Evolutionary conservation across 139 green algal genomes (phyloP), one percentile per base, ranked within the genome.

Genomic region (Nannochloris sp.): DNA sequence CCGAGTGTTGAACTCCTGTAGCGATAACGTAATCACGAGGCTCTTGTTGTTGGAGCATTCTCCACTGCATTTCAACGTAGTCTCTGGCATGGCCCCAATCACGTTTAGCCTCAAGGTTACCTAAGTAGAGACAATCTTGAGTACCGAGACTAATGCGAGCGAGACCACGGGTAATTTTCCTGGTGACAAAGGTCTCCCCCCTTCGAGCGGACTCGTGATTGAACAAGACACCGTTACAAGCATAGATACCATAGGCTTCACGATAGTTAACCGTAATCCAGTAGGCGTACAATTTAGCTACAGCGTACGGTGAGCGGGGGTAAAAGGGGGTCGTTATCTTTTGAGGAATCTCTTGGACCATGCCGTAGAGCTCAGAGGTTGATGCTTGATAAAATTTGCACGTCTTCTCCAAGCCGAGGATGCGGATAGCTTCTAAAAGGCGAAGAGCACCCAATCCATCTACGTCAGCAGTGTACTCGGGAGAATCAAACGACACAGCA

Each of bases 181-280:
- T 74, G 6, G 86, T 93, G 7, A 93, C 86, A 64, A 93, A 93
- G 15, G 73, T 89, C 67, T 89, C 81, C 39, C 86, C 86, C 64
- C 86, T 80, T 6, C 79, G 71, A 10, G 86, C 84, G 1, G 69
- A 83, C 71, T 93, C 86, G 67, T 93, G 86, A 72, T 93, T 93
- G 79, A 93, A 93, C 23, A 93, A 78, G 42, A 93, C 86, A 54
- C 86, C 86, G 67, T 90, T 90, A 73, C 81, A 87, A 46, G 76
- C 79, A 58, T 81, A 89, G 66, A 91, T 89, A 57, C 78, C 58
- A 67, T 91, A 90, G 0, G 86, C 73, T 70, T 93, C 82, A 23
- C 84, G 69, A 77, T 90, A 90, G 68, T 90, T 90, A 1, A 82
- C 73, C n/a, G 82, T 72, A 58, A 81, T 81, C 80, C 81, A 91